Evolutionary conservation across 2,329 filamentous ascomycete species (phyloP), one percentile per base, ranked within the genome.

Genomic region (Trichoderma koningiopsis): DNA sequence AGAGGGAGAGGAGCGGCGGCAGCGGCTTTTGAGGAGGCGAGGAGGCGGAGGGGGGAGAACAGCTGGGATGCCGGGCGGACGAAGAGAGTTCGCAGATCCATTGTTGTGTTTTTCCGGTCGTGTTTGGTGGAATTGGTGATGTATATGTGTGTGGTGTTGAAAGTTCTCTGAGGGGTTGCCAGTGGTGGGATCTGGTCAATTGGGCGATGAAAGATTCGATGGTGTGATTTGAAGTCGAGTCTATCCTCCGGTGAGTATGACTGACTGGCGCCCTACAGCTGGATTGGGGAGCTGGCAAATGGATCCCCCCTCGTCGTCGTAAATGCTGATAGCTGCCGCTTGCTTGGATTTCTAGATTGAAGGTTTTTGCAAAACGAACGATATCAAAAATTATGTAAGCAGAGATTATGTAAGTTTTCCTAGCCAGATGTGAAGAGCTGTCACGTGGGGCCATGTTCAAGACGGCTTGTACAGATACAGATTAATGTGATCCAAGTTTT

Each of bases 11-110:
- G n/a, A 8, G 19, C 33, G 2, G 22, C 33, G 2, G 22, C 24
- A 2, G 29, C 14, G 27, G 64, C 16, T 37, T 43, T 37, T 37
- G 35, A 8, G 19, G 35, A 4, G 49, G 64, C 24, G 53, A 73
- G 71, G 67, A 72, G 64, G 69, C 74, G 75, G 65, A 75, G 52
- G 64, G 72, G 68, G 68, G 71, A 73, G 72, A 79, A 72, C 64
- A 81, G 76, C 73, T 75, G 72, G 68, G 77, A 74, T 35, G 75
- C 76, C 58, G 80, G 81, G 52, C 81, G 79, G 70, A 74, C 69
- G 69, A 74, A 69, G 71, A 81, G 72, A 62, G 72, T 71, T 72
- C 77, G 77, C 56, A 80, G 75, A 57, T 80, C 77, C 81, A 82
- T 82, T 67, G n/a, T 31, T 29, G 37, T 22, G 68, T 19, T 43